Evolutionary conservation across 2,329 filamentous ascomycete genomes (phyloP).

Genomic region (Fusarium sp.): DNA sequence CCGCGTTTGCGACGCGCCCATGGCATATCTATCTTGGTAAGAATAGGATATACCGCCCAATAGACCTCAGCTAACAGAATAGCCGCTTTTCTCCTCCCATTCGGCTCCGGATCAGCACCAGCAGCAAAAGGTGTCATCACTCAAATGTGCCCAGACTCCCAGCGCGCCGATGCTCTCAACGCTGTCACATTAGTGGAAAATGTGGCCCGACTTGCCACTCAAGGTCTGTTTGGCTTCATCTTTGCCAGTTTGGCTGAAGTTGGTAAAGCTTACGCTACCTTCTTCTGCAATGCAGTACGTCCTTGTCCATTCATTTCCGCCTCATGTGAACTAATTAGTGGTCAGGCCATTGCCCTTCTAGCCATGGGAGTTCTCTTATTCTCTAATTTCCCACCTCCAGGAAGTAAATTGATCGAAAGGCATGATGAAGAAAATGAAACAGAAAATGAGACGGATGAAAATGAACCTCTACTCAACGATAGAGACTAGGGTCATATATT

Average conservation of each 20-base stretch:
- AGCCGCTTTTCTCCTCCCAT: conserved; percentile 72
- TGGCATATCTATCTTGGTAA: conserved; percentile 76
- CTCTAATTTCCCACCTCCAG: conserved; percentile 56
- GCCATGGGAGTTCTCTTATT: conserved; percentile 55
- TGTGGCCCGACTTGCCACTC: conserved; percentile 71
- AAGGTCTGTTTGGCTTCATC: conserved; percentile 73
- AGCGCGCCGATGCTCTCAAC: conserved; percentile 74
- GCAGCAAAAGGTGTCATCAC: conserved; percentile 80
- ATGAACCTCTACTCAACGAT: background rate
- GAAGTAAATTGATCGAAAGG: conserved; percentile 51
- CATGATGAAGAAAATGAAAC: conserved; percentile 7
- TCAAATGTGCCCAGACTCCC: conserved; percentile 71
- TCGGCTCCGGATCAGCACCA: conserved; percentile 75
- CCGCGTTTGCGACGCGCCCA: conserved; percentile 68
- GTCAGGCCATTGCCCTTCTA: conserved; percentile 62
- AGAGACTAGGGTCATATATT: background rate
- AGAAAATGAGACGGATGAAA: background rate
- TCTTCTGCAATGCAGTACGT: conserved; percentile 73
- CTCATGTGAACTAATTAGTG: conserved; percentile 10
- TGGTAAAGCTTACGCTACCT: conserved; percentile 71
- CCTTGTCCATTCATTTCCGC: fast-evolving
- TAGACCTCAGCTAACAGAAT: fast-evolving
- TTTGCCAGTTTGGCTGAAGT: conserved; percentile 72
- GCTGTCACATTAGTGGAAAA: conserved; percentile 78
- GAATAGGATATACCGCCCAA: background rate